Evolutionary conservation across 345 rosid genomes (phyloP).

Genomic region (Combretum micranthum): DNA sequence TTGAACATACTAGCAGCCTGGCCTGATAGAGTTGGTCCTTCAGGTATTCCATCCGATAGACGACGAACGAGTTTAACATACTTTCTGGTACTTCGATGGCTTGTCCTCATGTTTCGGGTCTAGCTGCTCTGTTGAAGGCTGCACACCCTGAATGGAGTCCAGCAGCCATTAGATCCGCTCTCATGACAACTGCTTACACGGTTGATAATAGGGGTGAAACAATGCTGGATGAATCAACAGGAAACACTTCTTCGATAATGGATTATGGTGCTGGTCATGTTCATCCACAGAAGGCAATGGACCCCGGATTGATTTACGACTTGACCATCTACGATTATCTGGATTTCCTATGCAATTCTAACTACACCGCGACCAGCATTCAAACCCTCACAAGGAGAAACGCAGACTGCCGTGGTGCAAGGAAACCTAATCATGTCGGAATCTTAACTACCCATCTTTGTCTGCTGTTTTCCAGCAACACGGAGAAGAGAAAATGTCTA

Average conservation of each 20-base stretch:
- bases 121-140: slow-evolving; percentile 80
- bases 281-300: slow-evolving; percentile 79
- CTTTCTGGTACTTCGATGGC: slow-evolving; percentile 97
- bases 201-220: slow-evolving; percentile 50
- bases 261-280: slow-evolving; percentile 86
- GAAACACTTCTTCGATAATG: slow-evolving; percentile 56
- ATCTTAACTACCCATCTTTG: slow-evolving; percentile 75
- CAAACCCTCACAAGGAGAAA: slow-evolving; percentile 50
- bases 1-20: slow-evolving; percentile 92
- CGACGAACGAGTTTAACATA: slow-evolving; percentile 68
- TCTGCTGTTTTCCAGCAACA: slow-evolving; percentile 61
- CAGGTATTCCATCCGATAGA: slow-evolving; percentile 51
- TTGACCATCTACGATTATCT: slow-evolving; percentile 54
- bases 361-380: slow-evolving; percentile 56
- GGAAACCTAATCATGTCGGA: slow-evolving; percentile 58
- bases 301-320: slow-evolving; percentile 79
- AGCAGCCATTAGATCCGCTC: slow-evolving; percentile 69
- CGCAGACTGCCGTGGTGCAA: slow-evolving; percentile 62
- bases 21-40: slow-evolving; percentile 81
- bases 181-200: slow-evolving; percentile 83
- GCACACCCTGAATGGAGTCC: slow-evolving; percentile 95
- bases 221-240: slow-evolving; percentile 75
- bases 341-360: slow-evolving; percentile 71
- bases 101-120: slow-evolving; percentile 89
- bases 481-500: slow-evolving; percentile 48